Evolutionary conservation across 1,139 yeast species (phyloP).

Genomic region (Maudiozyma humilis): DNA sequence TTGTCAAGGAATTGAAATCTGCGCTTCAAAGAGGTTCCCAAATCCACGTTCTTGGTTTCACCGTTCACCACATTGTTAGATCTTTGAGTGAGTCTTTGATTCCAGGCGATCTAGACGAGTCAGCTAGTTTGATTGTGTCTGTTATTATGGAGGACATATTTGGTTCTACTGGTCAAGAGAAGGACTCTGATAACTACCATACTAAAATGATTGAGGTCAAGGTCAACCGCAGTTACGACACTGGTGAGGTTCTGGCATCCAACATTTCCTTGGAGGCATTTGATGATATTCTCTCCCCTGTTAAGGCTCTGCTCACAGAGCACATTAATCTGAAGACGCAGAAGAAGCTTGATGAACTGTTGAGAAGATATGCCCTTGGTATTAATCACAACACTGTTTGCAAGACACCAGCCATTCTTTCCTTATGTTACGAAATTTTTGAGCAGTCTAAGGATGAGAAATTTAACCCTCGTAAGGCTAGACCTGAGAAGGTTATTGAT

Average conservation of each 20-base stretch:
- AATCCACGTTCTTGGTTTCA: slow-evolving; percentile 83
- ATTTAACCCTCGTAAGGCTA: slow-evolving; percentile 18
- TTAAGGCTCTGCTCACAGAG: slow-evolving; percentile 56
- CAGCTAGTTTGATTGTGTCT: slow-evolving; percentile 52
- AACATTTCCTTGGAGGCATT: slow-evolving; percentile 57
- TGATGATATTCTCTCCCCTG: slow-evolving; percentile 57
- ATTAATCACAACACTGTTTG: slow-evolving; percentile 58
- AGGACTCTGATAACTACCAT: slow-evolving; percentile 87
- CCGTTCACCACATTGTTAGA: slow-evolving; percentile 65
- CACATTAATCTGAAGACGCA: slow-evolving; percentile 61
- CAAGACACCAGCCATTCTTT: slow-evolving; percentile 49
- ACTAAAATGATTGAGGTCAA: slow-evolving; percentile 87
- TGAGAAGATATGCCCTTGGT: slow-evolving; percentile 72
- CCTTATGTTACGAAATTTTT: slow-evolving; percentile 68
- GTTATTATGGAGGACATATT: slow-evolving; percentile 87
- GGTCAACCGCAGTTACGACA: slow-evolving; percentile 79
- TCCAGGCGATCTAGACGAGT: slow-evolving; percentile 72
- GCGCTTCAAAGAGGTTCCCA: slow-evolving; percentile 89
- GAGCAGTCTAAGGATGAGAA: slow-evolving; percentile 41
- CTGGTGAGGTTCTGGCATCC: slow-evolving; percentile 68
- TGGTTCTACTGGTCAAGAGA: slow-evolving; percentile 89
- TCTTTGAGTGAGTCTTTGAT: slow-evolving; percentile 41
- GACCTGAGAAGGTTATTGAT: slow-evolving; percentile 24
- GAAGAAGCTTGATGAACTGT: slow-evolving; percentile 67
- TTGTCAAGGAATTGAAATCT: slow-evolving; percentile 65